phyloP scores from a whole-genome alignment of 2,329 filamentous ascomycete species.

The Pseudogymnoascus destructans region DNA sequence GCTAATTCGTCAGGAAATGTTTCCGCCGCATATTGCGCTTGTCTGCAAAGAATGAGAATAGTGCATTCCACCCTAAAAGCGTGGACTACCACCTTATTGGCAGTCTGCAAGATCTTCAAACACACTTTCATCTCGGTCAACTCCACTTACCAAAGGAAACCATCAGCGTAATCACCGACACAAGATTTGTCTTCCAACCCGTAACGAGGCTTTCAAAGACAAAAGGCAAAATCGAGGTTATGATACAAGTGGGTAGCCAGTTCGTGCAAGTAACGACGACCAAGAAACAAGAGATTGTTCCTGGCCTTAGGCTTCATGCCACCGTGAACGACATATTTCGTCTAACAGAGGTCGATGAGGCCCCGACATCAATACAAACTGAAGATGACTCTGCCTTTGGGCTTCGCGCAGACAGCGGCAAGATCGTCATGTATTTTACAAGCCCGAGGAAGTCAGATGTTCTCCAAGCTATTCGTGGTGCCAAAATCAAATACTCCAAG shows the following conservation, averaged over 20 bases:
- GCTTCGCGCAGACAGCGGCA: conserved; percentile 53
- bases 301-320: conserved; percentile 46
- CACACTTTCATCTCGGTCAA: conserved; percentile 53
- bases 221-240: conserved; percentile 56
- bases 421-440: conserved; percentile 60
- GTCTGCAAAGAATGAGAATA: conserved; percentile 45
- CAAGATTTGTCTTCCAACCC: conserved; percentile 50
- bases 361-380: conserved; percentile 47
- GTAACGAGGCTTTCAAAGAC: conserved; percentile 54
- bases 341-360: conserved; percentile 54
- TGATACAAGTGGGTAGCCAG: conserved; percentile 55
- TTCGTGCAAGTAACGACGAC: conserved; percentile 58
- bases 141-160: conserved; percentile 57
- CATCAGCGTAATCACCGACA: conserved; percentile 54
- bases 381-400: conserved; percentile 58
- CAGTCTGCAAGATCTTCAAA: conserved; percentile 51
- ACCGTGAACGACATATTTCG: conserved; percentile 60
- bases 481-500: conserved; percentile 52
- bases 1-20: conserved; percentile 37
- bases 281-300: conserved; percentile 55
- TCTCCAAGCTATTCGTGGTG: conserved; percentile 47
- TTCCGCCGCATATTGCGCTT: conserved; percentile 50
- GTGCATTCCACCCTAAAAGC: conserved; percentile 49
- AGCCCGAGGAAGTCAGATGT: conserved; percentile 51
- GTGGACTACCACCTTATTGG: conserved; percentile 54